These are phyloP conservation scores for Phytopythium delawarense DNA, from an alignment of 352 stramenopile genomes.

Conservation along the genomic window DNA sequence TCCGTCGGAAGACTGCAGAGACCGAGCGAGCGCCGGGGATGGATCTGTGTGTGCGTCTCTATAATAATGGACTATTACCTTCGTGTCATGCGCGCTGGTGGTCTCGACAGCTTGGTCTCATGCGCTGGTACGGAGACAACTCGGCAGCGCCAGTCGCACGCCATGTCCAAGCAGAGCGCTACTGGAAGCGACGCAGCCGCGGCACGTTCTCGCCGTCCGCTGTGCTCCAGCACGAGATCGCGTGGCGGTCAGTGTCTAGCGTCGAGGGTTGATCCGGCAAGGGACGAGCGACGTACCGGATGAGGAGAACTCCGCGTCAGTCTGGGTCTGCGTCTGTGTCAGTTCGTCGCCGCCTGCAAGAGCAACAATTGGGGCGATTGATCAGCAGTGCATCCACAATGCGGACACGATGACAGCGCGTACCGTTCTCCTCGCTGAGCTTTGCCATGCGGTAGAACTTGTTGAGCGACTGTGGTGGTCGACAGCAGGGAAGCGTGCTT, in stretches of 20 bases:
- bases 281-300: constrained; percentile 6
- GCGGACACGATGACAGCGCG: neutral
- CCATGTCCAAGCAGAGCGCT: neutral
- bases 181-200: constrained; percentile 5
- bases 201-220: constrained; percentile 12
- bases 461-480: constrained; percentile 47
- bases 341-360: constrained; percentile 4
- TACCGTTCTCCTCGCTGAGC: constrained; percentile 41
- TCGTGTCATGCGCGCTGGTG: neutral
- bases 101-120: neutral
- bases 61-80: constrained; percentile 3
- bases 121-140: neutral
- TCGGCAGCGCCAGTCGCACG: neutral
- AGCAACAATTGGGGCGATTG: neutral
- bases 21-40: neutral
- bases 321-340: constrained; percentile 25
- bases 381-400: neutral
- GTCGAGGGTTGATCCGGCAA: too few relatives aligned
- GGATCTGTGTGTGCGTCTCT: constrained; percentile 3
- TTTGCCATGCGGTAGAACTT: constrained; percentile 75
- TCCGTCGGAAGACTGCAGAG: constrained; percentile 2
- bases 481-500: too few relatives aligned
- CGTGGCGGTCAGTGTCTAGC: neutral
- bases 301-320: constrained; percentile 9
- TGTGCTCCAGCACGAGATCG: neutral